Evolutionary conservation across 2,329 filamentous ascomycete genomes (phyloP).

Genomic region (Amauroascus niger): DNA sequence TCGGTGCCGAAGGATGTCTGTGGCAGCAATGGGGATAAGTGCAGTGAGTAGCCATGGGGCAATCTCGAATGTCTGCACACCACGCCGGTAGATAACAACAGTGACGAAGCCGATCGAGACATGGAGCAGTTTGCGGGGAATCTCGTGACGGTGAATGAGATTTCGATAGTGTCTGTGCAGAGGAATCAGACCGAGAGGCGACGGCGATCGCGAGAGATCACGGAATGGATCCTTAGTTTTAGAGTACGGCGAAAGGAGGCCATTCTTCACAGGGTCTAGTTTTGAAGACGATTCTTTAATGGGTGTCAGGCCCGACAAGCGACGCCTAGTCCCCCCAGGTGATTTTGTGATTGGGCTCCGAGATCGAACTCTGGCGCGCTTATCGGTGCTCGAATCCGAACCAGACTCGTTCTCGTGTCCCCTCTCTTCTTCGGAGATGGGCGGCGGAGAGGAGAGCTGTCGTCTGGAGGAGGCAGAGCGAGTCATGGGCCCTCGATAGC

Average conservation of each 20-base stretch:
- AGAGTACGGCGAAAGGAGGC: slow-evolving; percentile 41
- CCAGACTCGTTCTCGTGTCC: slow-evolving; percentile 45
- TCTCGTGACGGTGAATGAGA: slow-evolving; percentile 93
- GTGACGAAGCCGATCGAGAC: slow-evolving; percentile 95
- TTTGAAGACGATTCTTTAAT: slow-evolving; percentile 38
- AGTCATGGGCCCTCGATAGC: slow-evolving; percentile 65
- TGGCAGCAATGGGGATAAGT: slow-evolving; percentile 71
- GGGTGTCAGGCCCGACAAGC: slow-evolving; percentile 46
- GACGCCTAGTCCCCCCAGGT: slow-evolving; percentile 34
- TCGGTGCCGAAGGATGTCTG: slow-evolving; percentile 74
- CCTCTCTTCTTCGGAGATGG: slow-evolving; percentile 51
- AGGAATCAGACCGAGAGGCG: slow-evolving; percentile 84
- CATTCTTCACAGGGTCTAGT: slow-evolving; percentile 33
- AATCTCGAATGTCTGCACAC: slow-evolving; percentile 65
- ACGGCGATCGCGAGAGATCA: slow-evolving; percentile 82
- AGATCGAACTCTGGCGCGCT: slow-evolving; percentile 58
- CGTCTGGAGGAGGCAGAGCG: slow-evolving; percentile 57
- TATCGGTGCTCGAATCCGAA: slow-evolving; percentile 45
- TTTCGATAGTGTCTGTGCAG: slow-evolving; percentile 86
- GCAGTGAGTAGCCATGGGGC: slow-evolving; percentile 73
- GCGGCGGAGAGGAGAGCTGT: slow-evolving; percentile 47
- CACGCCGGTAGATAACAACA: slow-evolving; percentile 71
- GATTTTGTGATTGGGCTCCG: slow-evolving; percentile 52
- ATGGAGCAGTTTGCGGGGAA: slow-evolving; percentile 85
- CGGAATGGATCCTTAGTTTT: slow-evolving; percentile 63